phyloP scores from a whole-genome alignment of 305 asterid species.

The Plantago coronopus region DNA sequence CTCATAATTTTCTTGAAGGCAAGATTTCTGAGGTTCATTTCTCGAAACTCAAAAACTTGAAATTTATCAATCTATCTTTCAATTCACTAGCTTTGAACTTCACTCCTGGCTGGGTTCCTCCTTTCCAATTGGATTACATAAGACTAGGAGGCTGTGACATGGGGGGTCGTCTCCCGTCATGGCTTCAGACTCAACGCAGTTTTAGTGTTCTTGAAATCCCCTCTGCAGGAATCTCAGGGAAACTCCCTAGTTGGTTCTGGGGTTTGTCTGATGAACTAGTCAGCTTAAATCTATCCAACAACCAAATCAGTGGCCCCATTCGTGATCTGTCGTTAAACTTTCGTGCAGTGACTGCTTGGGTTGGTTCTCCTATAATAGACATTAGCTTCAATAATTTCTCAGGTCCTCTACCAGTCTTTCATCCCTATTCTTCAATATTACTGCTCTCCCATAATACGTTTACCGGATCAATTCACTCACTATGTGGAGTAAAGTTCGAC shows the following conservation, averaged over 20 bases:
- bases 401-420: constrained; percentile 1
- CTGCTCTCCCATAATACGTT: background rate
- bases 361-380: background rate
- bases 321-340: background rate
- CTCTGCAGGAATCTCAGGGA: constrained; percentile 19
- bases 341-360: no score
- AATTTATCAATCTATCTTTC: constrained; percentile 20
- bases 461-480: background rate
- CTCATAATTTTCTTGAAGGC: constrained; percentile 11
- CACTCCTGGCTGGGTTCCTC: constrained; percentile 26
- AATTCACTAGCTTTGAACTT: constrained; percentile 21
- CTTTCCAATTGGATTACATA: constrained; percentile 19
- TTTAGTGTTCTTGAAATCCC: constrained; percentile 25
- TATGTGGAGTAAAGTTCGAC: background rate
- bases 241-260: constrained; percentile 33
- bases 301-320: constrained; percentile 27
- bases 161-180: constrained; percentile 11
- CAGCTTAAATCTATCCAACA: constrained; percentile 29
- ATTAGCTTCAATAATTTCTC: constrained; percentile 9
- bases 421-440: background rate
- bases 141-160: constrained; percentile 21
- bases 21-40: constrained; percentile 15
- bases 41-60: constrained; percentile 11
- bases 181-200: background rate
- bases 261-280: constrained; percentile 6